Percentiles rank a stretch among this genome's conserved stretches.
Evolutionary conservation across 257 asterid species (phyloP).

Genomic region (Solanum arcanum): DNA sequence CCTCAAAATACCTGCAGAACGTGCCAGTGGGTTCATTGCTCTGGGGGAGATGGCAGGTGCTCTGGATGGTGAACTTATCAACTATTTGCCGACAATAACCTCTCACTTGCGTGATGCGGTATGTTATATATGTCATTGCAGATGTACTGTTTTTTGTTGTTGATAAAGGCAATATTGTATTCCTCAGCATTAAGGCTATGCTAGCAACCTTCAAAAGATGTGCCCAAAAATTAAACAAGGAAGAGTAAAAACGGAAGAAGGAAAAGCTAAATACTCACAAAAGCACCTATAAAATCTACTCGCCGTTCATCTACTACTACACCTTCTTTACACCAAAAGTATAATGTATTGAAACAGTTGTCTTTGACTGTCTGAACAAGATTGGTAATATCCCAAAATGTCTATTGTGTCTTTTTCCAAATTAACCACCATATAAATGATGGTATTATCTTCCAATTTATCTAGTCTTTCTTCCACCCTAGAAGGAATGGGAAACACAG

Average conservation of each 20-base stretch:
- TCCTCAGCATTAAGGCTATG: not conserved
- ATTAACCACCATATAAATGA: not conserved
- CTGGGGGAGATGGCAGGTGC: slow-evolving; percentile 99
- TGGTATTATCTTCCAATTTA: not conserved
- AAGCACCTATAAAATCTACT: not conserved
- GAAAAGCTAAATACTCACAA: not conserved
- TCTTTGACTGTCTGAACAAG: not conserved
- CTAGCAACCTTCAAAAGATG: not conserved
- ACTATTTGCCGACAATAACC: slow-evolving; percentile 98
- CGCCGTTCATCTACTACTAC: not conserved
- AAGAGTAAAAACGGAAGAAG: not conserved
- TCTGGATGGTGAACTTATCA: slow-evolving; percentile 87
- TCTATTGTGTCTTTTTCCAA: not conserved
- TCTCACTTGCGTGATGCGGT: slow-evolving; percentile 97
- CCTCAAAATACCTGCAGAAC: slow-evolving; percentile 92
- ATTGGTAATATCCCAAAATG: not conserved
- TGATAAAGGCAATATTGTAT: not conserved
- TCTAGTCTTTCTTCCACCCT: not conserved
- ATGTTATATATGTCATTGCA: slow-evolving; percentile 13
- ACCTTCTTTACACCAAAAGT: not conserved
- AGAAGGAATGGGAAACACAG: not conserved
- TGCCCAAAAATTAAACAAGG: not conserved
- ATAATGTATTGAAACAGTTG: not conserved
- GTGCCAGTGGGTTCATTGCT: slow-evolving; percentile 96
- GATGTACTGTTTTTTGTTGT: not conserved